These are phyloP conservation scores for Datura wrightii DNA, from an alignment of 257 asterid genomes.

Conservation along the genomic window DNA sequence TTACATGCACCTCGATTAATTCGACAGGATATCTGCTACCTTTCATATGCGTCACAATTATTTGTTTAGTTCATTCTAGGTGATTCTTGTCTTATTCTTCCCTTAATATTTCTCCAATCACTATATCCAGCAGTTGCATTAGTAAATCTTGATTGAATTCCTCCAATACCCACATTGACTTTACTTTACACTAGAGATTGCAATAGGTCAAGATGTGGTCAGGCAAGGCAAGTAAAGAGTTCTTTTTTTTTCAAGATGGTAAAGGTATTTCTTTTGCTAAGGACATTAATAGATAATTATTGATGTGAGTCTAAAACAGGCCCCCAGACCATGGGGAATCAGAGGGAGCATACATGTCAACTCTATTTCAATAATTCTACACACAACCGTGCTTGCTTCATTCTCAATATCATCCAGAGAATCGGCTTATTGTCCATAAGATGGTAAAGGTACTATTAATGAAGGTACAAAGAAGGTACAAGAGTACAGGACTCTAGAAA, in stretches of 20 bases:
- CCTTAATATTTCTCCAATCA: not conserved
- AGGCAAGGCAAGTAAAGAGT: not conserved
- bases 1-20: not conserved
- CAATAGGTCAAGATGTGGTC: not conserved
- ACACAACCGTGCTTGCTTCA: not conserved
- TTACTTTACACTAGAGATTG: not conserved
- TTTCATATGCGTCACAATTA: not conserved
- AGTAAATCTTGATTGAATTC: not conserved
- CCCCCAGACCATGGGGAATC: not conserved
- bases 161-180: not conserved
- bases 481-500: not conserved
- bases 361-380: not conserved
- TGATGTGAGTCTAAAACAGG: not conserved
- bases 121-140: not conserved
- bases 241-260: not conserved
- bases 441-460: not conserved
- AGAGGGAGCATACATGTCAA: not conserved
- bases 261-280: not conserved
- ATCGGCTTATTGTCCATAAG: not conserved
- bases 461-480: not conserved
- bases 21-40: not conserved
- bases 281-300: not conserved
- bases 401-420: not conserved
- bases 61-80: slow-evolving; percentile 8
- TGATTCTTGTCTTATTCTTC: not conserved